These are phyloP conservation scores for Chlamydomonas reinhardtii DNA, from an alignment of 163 green algal genomes.

Conservation along the genomic window DNA sequence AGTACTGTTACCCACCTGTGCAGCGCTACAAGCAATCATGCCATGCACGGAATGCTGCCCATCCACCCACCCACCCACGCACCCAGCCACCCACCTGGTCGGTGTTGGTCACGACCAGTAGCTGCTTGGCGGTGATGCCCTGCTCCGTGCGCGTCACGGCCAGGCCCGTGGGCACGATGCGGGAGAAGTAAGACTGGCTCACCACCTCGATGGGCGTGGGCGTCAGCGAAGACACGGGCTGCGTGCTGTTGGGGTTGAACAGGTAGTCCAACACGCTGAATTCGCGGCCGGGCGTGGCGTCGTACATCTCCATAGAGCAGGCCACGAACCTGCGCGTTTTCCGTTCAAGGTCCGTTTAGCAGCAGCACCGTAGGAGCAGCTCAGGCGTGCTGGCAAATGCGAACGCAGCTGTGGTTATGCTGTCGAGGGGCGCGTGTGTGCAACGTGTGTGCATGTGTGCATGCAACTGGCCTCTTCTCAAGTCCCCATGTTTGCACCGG, in stretches of 20 bases:
- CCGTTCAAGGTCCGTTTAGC: too few species aligned
- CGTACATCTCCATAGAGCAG: slow-evolving; percentile 85
- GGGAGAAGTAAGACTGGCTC: slow-evolving; percentile 42
- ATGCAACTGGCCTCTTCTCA: too few species aligned
- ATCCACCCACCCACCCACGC: too few species aligned
- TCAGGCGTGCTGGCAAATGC: too few species aligned
- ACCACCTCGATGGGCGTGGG: slow-evolving; percentile 66
- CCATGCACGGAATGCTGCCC: too few species aligned
- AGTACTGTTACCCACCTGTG: too few species aligned
- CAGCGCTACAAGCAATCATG: too few species aligned
- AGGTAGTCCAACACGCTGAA: slow-evolving; percentile 69
- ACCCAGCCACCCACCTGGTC: slow-evolving; percentile 73
- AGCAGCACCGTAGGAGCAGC: too few species aligned
- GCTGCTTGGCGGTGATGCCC: slow-evolving; percentile 92
- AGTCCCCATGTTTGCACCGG: too few species aligned
- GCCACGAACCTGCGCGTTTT: slow-evolving; percentile 61
- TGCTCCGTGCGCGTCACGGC: slow-evolving; percentile 76
- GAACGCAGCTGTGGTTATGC: too few species aligned
- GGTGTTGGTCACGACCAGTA: slow-evolving; percentile 83
- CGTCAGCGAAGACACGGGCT: slow-evolving; percentile 58
- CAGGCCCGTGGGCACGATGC: background rate
- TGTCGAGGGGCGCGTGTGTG: too few species aligned
- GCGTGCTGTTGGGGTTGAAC: slow-evolving; percentile 59
- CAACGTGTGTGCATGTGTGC: too few species aligned
- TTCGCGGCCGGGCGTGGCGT: slow-evolving; percentile 64